These are phyloP conservation scores for Hymenoscyphus albidus DNA, from an alignment of 2,329 filamentous ascomycete species.

Conservation along the genomic window DNA sequence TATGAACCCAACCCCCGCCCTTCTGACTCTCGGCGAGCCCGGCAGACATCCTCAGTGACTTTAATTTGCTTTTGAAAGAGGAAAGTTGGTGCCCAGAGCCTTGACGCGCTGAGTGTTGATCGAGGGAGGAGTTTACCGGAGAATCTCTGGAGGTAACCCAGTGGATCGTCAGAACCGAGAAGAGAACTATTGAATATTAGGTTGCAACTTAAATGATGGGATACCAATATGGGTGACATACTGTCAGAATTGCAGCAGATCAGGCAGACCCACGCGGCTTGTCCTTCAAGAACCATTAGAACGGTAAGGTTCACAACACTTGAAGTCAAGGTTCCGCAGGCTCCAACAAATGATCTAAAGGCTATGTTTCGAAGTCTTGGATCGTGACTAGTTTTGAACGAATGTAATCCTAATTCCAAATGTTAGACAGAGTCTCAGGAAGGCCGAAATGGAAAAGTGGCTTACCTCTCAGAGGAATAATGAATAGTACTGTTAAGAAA, in stretches of 20 bases:
- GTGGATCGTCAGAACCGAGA: slow-evolving; percentile 56
- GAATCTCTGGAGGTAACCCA: slow-evolving; percentile 48
- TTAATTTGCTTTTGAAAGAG: not conserved
- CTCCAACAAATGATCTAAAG: slow-evolving; percentile 49
- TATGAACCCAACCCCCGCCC: not conserved
- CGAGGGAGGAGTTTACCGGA: not conserved
- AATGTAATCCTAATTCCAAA: slow-evolving; percentile 45
- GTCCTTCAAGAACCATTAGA: slow-evolving; percentile 54
- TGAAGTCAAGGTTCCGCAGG: slow-evolving; percentile 18
- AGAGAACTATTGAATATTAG: slow-evolving; percentile 42
- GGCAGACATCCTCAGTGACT: not conserved
- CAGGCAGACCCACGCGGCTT: slow-evolving; percentile 61
- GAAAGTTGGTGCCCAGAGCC: not conserved
- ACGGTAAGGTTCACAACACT: slow-evolving; percentile 53
- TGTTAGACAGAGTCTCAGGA: not conserved
- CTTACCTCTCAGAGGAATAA: slow-evolving; percentile 22
- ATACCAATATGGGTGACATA: slow-evolving; percentile 13
- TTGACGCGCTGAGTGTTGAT: not conserved
- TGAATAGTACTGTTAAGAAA: slow-evolving; percentile 15
- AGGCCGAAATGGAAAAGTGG: not conserved
- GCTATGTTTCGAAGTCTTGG: slow-evolving; percentile 48
- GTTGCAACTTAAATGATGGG: slow-evolving; percentile 21
- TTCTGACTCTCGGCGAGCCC: not conserved
- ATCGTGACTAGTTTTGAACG: slow-evolving; percentile 46
- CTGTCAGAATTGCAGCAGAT: slow-evolving; percentile 60